Base-by-base conservation (phyloP, 2,329 filamentous ascomycete species). In the Penicillium sp. region DNA sequence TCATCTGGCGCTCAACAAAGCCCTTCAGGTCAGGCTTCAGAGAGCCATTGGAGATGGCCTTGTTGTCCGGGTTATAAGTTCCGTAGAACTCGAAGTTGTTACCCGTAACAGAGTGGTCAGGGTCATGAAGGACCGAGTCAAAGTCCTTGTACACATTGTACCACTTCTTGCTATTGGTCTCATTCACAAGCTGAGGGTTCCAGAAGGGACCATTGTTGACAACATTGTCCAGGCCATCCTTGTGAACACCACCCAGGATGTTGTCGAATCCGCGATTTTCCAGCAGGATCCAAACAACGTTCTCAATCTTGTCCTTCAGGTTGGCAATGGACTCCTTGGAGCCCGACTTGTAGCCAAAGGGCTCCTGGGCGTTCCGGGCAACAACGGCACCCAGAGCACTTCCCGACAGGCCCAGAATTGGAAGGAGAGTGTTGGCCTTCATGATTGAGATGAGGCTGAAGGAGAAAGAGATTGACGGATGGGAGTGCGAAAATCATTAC, bases 1-100 rank as follows among this genome's bases (percentile, higher is more conserved):
- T 48, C 36, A 73, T 53, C 60, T 74, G 71, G 54, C 70, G 69
- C 35, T 71, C 54, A 20, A 73, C 62, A 51, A 75, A 75, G 43
- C 73, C 71, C 11, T 66, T 54, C 27, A 68, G 62, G 39, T 54
- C 59, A 9, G 67, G 55, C 36, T 53, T 59, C 39, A 69, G 55
- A 13, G 56, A 55, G 28, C 69, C 69, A 6, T 57, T 61, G 24
- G 65, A 61, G 45, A 73, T 69, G 33, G 61, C 67, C 5, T 55
- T 59, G 45, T 74, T 73, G 57, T 68, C 61, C 6, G 72, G 72
- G 39, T 53, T 63, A 43, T 65, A 75, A 39, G 63, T 66, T 33
- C 71, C 67, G 49, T 69, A 75, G 55, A 75, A 68, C 63, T 75
- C 63, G 28, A 74, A 63, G 60, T 73, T 74, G 62, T 70, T 70